Evolutionary conservation across 768 basidiomycete species (phyloP), one percentile per base, ranked within the genome.

Genomic region (Xerocomus spinulosus): DNA sequence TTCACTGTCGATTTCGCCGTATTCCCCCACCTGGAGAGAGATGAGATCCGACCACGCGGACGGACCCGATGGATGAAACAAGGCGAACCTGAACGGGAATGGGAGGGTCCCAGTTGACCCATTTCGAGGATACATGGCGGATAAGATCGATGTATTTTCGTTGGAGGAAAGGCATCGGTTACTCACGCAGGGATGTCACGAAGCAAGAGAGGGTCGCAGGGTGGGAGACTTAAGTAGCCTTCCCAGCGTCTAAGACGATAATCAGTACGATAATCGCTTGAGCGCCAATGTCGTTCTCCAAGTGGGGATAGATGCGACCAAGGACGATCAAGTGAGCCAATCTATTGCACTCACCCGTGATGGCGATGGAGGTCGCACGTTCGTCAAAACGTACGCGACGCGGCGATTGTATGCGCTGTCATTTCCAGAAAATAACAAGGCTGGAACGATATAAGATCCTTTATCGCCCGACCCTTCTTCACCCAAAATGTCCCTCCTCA

Each of bases 121-220:
- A 72, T 52, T 70, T 71, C 4, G 68, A 65, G 23, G 67, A 62
- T 4, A 42, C 53, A 0, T 48, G 35, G 1, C 25, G 59, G 39
- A 71, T 66, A n/a, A 71, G 66, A 33, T 71, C 70, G 37, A 61
- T 49, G 54, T 61, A 72, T 42, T 71, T 70, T 40, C 70, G 60
- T 3, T 60, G 58, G 5, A 57, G 50, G 23, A 7, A 18, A 3
- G 24, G 17, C 51, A 56, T 57, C 25, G 21, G 13, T 42, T 25
- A 42, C 35, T 25, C 26, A 38, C 43, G 32, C 15, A 14, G 8
- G 4, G 9, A n/a, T 37, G 20, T 39, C 6, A 5, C 23, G 26
- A 17, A 24, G 8, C 24, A 24, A 35, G 17, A 13, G 13, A 8
- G 17, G 20, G 18, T 10, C 3, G 18, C 18, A 35, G 23, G 28